Conservation (phyloP, 768 basidiomycete species). For the Lactarius akahatsu region DNA sequence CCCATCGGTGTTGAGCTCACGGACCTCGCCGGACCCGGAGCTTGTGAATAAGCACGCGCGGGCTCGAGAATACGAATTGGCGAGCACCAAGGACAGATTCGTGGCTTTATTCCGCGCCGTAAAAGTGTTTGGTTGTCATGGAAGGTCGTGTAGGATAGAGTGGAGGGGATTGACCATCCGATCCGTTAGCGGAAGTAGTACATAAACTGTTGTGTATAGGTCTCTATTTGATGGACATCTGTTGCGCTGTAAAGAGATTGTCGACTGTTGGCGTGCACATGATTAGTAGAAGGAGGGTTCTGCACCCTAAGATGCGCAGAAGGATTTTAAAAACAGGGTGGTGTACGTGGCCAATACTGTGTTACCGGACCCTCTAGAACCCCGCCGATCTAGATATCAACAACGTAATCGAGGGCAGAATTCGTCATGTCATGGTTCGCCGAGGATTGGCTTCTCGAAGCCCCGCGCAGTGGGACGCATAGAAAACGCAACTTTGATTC, state of each 20-base stretch:
- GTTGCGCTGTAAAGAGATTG: neutral
- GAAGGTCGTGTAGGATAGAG: neutral
- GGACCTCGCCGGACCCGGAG: neutral
- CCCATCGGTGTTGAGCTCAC: neutral
- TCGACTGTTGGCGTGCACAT: neutral
- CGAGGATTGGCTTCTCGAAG: neutral
- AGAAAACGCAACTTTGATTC: neutral
- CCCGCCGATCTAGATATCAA: no score
- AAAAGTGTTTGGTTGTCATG: neutral
- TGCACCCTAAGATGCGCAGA: no score
- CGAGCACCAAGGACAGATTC: neutral
- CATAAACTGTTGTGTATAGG: neutral
- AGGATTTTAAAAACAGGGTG: no score
- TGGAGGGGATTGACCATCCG: neutral
- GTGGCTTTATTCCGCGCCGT: neutral
- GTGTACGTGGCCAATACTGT: no score
- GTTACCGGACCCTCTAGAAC: no score
- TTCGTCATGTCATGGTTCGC: no score
- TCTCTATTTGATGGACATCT: neutral
- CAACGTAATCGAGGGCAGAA: neutral
- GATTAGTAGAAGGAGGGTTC: neutral
- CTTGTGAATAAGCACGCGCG: neutral
- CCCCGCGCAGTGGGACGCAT: neutral
- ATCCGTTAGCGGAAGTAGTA: neutral
- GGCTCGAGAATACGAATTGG: neutral